These are phyloP conservation scores for Pistacia integerrima DNA, from an alignment of 345 rosid genomes.

Conservation along the genomic window DNA sequence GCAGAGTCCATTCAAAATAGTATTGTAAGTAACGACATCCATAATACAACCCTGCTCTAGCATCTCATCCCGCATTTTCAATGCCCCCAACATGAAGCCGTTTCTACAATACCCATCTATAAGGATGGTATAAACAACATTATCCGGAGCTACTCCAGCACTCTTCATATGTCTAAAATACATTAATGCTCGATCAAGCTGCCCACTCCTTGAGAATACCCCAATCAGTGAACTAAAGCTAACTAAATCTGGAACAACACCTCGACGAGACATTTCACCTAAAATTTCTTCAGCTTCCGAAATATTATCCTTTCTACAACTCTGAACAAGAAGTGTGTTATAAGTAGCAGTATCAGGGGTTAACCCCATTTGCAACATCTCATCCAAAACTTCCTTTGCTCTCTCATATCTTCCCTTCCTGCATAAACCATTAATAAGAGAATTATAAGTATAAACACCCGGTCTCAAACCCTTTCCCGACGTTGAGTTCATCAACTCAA, in stretches of 20 bases:
- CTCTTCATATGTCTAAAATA: slow-evolving; percentile 55
- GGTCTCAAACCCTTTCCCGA: slow-evolving; percentile 65
- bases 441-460: slow-evolving; percentile 59
- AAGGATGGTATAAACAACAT: slow-evolving; percentile 70
- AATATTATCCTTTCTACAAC: slow-evolving; percentile 56
- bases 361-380: slow-evolving; percentile 59
- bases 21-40: slow-evolving; percentile 78
- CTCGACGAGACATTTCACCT: slow-evolving; percentile 45
- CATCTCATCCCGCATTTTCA: slow-evolving; percentile 72
- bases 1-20: slow-evolving; percentile 76
- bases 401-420: slow-evolving; percentile 47
- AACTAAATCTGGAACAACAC: slow-evolving; percentile 66
- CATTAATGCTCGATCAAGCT: slow-evolving; percentile 51
- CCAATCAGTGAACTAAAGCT: slow-evolving; percentile 65
- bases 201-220: slow-evolving; percentile 46
- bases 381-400: slow-evolving; percentile 62
- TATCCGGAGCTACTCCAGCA: slow-evolving; percentile 62
- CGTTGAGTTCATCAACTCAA: slow-evolving; percentile 59
- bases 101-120: slow-evolving; percentile 72
- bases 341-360: slow-evolving; percentile 67
- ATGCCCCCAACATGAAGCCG: slow-evolving; percentile 56
- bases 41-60: slow-evolving; percentile 60
- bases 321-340: slow-evolving; percentile 66
- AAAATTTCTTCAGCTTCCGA: slow-evolving; percentile 56
- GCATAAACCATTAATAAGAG: slow-evolving; percentile 66